Evolutionary conservation across 139 green algal genomes (phyloP), one percentile per base, ranked within the genome.

Genomic region (Volvox africanus): DNA sequence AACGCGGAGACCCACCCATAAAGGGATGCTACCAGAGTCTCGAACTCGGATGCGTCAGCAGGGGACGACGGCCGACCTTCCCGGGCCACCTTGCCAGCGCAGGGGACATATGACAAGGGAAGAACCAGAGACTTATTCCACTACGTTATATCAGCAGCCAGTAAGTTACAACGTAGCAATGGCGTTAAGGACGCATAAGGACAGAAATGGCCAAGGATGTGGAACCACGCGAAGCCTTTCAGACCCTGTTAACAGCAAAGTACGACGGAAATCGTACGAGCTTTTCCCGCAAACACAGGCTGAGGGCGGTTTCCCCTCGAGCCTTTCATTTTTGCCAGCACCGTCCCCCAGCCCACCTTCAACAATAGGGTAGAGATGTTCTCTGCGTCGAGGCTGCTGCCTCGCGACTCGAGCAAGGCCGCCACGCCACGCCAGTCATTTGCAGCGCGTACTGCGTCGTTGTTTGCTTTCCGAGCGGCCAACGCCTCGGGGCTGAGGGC

Each of bases 11-110:
- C 44, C 85, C 85, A 93, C 78, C 90, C 90, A 55, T 91, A 85
- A 67, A 93, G 90, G 22, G 84, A 85, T 1, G 73, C 50, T 61
- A 93, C 84, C 65, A 93, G 76, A 28, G 20, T 61, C 61, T 93
- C 78, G 44, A 91, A 93, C 12, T 67, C 73, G 18, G 78, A 50
- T 9, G 19, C 11, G 32, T 76, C 85, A 2, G 84, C 28, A 18
- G 77, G 24, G n/a, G 71, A 76, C 18, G 36, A 2, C 13, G 85
- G 90, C 18, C 33, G 28, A 19, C 28, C 35, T 16, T 92, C 76
- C 1, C 65, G 36, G 0, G 89, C 68, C 18, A 90, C 61, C 89
- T 90, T 61, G 44, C 44, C 44, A 55, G 44, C 44, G 44, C 44
- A 55, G 44, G 44, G 44, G 44, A 9, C 44, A 55, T 55, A 55